phyloP scores from a whole-genome alignment of 2,329 filamentous ascomycete species.

The Alternaria arbusti region DNA sequence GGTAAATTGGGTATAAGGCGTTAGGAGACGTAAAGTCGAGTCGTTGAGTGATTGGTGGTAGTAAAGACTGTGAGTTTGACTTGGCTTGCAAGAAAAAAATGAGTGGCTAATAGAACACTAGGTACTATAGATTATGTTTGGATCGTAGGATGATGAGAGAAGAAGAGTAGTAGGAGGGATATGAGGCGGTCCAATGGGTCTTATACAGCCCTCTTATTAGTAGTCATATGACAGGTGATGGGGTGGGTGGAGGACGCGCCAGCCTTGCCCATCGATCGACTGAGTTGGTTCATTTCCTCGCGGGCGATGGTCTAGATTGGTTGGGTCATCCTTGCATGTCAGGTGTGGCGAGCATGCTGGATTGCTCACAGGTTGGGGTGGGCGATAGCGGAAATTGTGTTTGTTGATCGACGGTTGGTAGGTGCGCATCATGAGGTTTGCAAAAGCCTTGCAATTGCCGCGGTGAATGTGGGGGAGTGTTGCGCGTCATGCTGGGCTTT shows the following conservation, averaged over 20 bases:
- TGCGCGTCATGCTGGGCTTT: not conserved
- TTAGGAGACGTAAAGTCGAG: conserved; percentile 6
- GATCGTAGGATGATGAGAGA: conserved; percentile 13
- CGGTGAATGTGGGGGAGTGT: conserved; percentile 2
- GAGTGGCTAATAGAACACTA: conserved; percentile 38
- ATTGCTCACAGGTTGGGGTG: not conserved
- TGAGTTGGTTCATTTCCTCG: conserved; percentile 4
- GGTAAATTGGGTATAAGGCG: conserved; percentile 14
- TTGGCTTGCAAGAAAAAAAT: conserved; percentile 19
- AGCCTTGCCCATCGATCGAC: conserved; percentile 12
- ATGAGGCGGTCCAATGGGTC: conserved; percentile 12
- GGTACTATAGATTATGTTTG: conserved; percentile 31
- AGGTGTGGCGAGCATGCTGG: not conserved
- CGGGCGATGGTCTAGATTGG: conserved; percentile 2
- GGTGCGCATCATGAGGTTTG: conserved; percentile 1
- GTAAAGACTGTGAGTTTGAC: conserved; percentile 20
- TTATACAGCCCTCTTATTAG: conserved; percentile 25
- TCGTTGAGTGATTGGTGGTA: conserved; percentile 6
- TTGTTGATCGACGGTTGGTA: conserved; percentile 5
- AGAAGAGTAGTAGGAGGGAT: not conserved
- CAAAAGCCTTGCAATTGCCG: not conserved
- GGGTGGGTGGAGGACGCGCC: conserved; percentile 10
- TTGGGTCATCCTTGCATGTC: conserved; percentile 4
- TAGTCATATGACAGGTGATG: conserved; percentile 12
- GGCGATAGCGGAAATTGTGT: conserved; percentile 14